phyloP scores from a whole-genome alignment of 352 stramenopile genomes.

The Phytophthora sp. region DNA sequence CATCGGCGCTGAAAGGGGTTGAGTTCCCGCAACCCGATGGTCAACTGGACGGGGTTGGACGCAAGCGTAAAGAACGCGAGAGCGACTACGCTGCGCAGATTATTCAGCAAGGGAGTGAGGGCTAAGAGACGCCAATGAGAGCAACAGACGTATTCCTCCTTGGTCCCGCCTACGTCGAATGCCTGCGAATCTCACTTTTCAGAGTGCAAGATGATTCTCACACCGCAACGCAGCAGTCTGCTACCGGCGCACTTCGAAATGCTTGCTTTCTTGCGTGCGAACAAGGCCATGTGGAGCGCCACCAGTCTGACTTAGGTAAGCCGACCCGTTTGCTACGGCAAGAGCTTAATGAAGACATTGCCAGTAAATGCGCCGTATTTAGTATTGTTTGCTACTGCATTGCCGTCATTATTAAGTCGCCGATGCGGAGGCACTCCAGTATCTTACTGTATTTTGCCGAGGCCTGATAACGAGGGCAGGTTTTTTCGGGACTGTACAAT shows the following conservation, averaged over 20 bases:
- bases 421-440: not conserved
- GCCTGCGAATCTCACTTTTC: not conserved
- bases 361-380: too few species aligned
- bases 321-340: not conserved
- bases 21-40: too few species aligned
- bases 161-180: not conserved
- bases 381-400: too few species aligned
- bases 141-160: not conserved
- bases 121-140: not conserved
- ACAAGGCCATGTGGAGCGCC: not conserved
- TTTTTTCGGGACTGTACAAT: too few species aligned
- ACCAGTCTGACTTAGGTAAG: not conserved
- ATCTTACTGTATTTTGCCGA: conserved; percentile 1
- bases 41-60: too few species aligned
- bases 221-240: not conserved
- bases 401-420: conserved; percentile 1
- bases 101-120: not conserved
- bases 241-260: not conserved
- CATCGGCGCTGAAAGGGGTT: not conserved
- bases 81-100: not conserved
- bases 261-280: not conserved
- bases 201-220: too few species aligned
- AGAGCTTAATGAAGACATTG: not conserved
- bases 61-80: not conserved
- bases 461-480: too few species aligned